Evolutionary conservation across 495 filamentous ascomycete genomes (phyloP), one percentile per base, ranked within the genome.

Genomic region (Penicillium waksmanii): DNA sequence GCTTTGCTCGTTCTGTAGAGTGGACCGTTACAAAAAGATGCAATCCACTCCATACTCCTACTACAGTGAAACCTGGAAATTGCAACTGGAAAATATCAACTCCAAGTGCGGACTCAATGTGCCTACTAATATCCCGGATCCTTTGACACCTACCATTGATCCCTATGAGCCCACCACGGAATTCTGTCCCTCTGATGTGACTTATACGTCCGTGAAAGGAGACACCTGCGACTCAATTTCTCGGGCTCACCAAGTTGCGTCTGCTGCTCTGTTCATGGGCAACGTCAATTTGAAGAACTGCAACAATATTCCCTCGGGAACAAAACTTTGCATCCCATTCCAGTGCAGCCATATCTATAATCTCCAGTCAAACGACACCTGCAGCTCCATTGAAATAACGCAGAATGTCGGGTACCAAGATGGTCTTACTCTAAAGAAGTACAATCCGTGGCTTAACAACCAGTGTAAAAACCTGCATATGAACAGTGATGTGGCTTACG

Each of bases 1-100:
- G 47, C 42, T 63, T 25, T 69, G 64, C 51, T 69, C 66, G 8
- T 53, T 50, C 35, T 69, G 64, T 55, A 62, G 60, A 51, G 34
- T 55, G 18, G 35, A 25, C 15, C 53, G 49, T 9, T 61, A 64
- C 5, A 21, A 51, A 40, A 56, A 66, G 21, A 66, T 64, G 57
- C 66, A 69, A 47, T n/a, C 19, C 8, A 53, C 57, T 13, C 56
- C 56, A 9, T 69, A 66, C 53, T 66, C 64, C 2, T 46, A 35
- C 31, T 69, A 66, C 64, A 43, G 58, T 35, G 25, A 57, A 13
- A 17, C 15, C 9, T 17, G 11, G 12, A 13, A 42, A 17, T 21
- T 21, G 38, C 38, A 42, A 42, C 15, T 13, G 12, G 15, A 13
- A 42, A 42, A 13, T 13, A 13, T 17, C 21, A 21, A 21, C 21